Base-by-base conservation (phyloP, 805 yeast species). In the Starmerella potacharoeniae region DNA sequence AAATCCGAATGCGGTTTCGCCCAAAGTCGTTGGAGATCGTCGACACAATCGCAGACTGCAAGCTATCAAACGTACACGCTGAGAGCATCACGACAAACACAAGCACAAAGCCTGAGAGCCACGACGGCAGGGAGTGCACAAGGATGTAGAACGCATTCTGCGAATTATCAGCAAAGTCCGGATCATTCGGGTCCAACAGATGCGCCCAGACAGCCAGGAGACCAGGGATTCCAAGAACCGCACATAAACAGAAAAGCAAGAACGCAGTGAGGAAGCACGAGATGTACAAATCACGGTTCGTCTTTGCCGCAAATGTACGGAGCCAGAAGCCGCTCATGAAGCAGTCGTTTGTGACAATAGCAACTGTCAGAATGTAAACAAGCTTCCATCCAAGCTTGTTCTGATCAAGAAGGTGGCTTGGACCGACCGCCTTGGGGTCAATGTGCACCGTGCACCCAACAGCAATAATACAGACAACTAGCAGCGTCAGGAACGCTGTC, bases 321-420 rank as follows among this genome's bases (percentile, higher is more conserved):
- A 90, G 72, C 97, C 97, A 90, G 68, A 90, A 89, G 0, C 96
- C 96, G 35, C 95, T 79, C 76, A 90, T 72, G 70, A 90, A 90
- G 66, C 90, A 80, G 66, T 88, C 96, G 65, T 90, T 90, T 36
- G 96, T 86, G 55, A 88, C 77, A 65, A 90, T 85, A 31, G 97
- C 96, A 35, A 90, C 83, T 7, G 83, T 78, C 60, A 90, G 73
- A 59, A 90, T 89, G 67, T 88, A 90, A 36, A 90, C 68, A 60
- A 90, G 76, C 74, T 88, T 93, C 95, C 96, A 89, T 16, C 96
- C 95, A 41, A 89, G 73, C 60, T 78, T 78, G 65, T 81, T 83
- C 2, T 82, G 78, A 40, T 80, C 77, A 56, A 86, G 70, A 60
- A 89, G 69, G 3, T 84, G 83, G 8, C 83, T 75, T 5, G 84